Evolutionary conservation across 2,329 filamentous ascomycete genomes (phyloP).

Genomic region (Sarocladium oryzae): DNA sequence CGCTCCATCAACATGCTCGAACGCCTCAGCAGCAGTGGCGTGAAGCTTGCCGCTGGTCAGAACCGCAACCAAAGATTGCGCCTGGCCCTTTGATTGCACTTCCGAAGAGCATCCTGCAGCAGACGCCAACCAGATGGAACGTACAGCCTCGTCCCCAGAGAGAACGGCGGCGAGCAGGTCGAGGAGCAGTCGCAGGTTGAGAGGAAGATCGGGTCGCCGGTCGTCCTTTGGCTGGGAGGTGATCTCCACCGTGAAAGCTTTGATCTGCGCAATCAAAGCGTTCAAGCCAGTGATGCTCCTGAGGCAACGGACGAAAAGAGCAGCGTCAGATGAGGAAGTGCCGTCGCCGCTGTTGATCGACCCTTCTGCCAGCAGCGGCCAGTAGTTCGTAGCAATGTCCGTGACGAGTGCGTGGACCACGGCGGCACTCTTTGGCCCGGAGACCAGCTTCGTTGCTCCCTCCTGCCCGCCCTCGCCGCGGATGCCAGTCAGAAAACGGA

Average conservation of each 20-base stretch:
- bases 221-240: constrained; percentile 29
- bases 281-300: constrained; percentile 71
- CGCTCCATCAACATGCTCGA: constrained; percentile 17
- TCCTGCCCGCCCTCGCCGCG: constrained; percentile 11
- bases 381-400: constrained; percentile 75
- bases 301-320: constrained; percentile 57
- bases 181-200: constrained; percentile 38
- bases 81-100: constrained; percentile 23
- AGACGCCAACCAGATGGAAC: constrained; percentile 31
- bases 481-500: constrained; percentile 43
- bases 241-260: constrained; percentile 49
- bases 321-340: constrained; percentile 9
- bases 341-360: constrained; percentile 14
- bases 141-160: constrained; percentile 27
- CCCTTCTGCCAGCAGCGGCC: constrained; percentile 55
- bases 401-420: constrained; percentile 69
- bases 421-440: constrained; percentile 64
- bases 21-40: constrained; percentile 49
- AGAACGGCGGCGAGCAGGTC: constrained; percentile 39
- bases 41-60: constrained; percentile 44
- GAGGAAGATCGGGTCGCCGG: constrained; percentile 32
- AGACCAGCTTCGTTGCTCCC: constrained; percentile 20
- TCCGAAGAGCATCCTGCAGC: constrained; percentile 17
- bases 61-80: constrained; percentile 33
- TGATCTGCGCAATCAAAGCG: constrained; percentile 65